Percentiles rank a stretch among this genome's conserved stretches.
Conservation (phyloP, 768 basidiomycete genomes). For the Macrolepiota albuminosa region DNA sequence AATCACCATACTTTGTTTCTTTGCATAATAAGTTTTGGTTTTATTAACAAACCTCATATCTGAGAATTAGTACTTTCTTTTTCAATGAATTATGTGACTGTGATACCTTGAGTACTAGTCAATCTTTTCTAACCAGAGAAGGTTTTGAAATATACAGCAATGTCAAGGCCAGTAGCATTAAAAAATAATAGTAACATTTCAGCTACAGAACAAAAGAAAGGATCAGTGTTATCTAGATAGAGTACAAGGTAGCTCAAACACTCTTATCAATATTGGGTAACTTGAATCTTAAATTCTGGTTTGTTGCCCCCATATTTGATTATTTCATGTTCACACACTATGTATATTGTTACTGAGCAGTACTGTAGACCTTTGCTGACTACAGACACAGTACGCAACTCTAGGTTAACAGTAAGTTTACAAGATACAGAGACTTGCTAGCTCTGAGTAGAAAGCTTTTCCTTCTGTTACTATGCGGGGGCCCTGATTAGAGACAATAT, state of each 20-base stretch:
- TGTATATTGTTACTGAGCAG: conserved; percentile 32
- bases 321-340: conserved; percentile 34
- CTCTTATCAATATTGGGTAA: conserved; percentile 12
- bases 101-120: conserved; percentile 35
- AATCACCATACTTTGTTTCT: conserved; percentile 21
- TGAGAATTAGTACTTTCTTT: neutral
- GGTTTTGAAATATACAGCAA: conserved; percentile 34
- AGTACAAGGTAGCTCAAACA: neutral
- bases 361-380: conserved; percentile 36
- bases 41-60: conserved; percentile 22
- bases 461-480: conserved; percentile 25
- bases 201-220: neutral
- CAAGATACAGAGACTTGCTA: conserved; percentile 18
- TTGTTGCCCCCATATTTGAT: conserved; percentile 40
- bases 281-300: conserved; percentile 29
- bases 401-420: neutral
- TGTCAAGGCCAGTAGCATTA: conserved; percentile 29
- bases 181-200: conserved; percentile 20
- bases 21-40: conserved; percentile 16
- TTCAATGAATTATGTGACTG: neutral
- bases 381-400: conserved; percentile 5
- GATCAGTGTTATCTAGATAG: neutral
- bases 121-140: conserved; percentile 26
- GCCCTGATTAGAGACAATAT: too few species aligned
- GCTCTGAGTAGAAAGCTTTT: conserved; percentile 31